A percentile compares a stretch with the other conserved stretches of the same genome.
phyloP scores from a whole-genome alignment of 2,329 filamentous ascomycete species.

The Ilyonectria mors-panacis region DNA sequence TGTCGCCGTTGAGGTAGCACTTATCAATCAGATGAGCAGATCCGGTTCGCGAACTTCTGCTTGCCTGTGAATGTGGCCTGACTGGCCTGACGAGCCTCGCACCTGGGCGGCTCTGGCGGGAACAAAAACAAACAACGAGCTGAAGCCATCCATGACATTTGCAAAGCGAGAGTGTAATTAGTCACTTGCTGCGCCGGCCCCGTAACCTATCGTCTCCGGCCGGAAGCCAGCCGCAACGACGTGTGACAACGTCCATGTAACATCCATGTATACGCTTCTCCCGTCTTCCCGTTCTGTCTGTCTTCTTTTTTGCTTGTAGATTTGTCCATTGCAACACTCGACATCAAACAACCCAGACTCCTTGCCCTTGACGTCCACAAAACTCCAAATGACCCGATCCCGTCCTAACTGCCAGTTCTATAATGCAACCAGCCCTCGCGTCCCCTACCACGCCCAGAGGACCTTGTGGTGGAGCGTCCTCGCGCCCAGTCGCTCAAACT shows the following conservation, averaged over 20 bases:
- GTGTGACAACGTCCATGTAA: background rate
- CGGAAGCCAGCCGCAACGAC: background rate
- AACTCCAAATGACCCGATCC: constrained; percentile 40
- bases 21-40: background rate
- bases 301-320: constrained; percentile 19
- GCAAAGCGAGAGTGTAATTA: background rate
- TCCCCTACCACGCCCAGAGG: constrained; percentile 70
- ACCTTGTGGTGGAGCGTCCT: constrained; percentile 89
- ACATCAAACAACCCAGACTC: constrained; percentile 45
- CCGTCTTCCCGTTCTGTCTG: background rate
- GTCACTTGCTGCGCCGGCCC: background rate
- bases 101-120: background rate
- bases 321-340: constrained; percentile 14
- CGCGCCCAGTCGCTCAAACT: constrained; percentile 89
- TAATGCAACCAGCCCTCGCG: background rate
- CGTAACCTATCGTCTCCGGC: background rate
- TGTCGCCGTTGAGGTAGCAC: background rate
- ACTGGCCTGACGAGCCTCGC: background rate
- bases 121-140: background rate
- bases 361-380: constrained; percentile 40
- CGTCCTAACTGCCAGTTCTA: constrained; percentile 10
- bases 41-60: background rate
- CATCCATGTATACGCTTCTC: constrained; percentile 1
- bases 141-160: background rate
- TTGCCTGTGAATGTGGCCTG: background rate